A percentile compares a stretch with the other conserved stretches of the same genome.
These are phyloP conservation scores for Exsudoporus frostii DNA, from an alignment of 768 basidiomycete species.

Conservation along the genomic window DNA sequence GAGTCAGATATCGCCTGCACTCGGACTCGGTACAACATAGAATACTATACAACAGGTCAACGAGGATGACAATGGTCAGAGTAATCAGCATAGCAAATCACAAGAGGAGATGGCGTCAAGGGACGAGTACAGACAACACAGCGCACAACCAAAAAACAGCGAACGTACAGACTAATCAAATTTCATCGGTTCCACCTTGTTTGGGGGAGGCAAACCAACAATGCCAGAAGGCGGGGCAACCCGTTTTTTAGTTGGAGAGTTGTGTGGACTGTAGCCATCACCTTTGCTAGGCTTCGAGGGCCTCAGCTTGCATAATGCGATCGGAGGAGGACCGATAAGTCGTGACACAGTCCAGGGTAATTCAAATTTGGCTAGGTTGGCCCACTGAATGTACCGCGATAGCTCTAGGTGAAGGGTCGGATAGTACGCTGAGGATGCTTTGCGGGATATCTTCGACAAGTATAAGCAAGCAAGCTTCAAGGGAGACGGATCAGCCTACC, in stretches of 20 bases:
- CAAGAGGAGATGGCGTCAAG: conserved; percentile 3
- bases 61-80: conserved; percentile 3
- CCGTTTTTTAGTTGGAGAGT: conserved; percentile 27
- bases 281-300: conserved; percentile 13
- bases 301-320: conserved; percentile 47
- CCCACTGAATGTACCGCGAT: conserved; percentile 76
- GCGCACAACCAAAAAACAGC: conserved; percentile 5
- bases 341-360: conserved; percentile 80
- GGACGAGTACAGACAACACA: conserved; percentile 7
- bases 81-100: conserved; percentile 11
- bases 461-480: background rate
- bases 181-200: conserved; percentile 43
- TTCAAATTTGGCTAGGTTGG: conserved; percentile 64
- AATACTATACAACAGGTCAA: conserved; percentile 19
- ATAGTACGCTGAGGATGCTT: conserved; percentile 93
- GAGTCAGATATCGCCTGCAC: conserved; percentile 8
- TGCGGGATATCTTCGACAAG: conserved; percentile 74
- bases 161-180: conserved; percentile 29
- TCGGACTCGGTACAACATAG: conserved; percentile 4
- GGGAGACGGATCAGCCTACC: conserved; percentile 43
- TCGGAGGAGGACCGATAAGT: conserved; percentile 76
- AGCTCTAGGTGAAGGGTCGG: conserved; percentile 93
- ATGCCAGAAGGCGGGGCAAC: conserved; percentile 14
- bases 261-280: conserved; percentile 18
- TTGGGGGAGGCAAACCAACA: conserved; percentile 37